Evolutionary conservation across 2,329 filamentous ascomycete species (phyloP).

Genomic region (Coleophoma crateriformis): DNA sequence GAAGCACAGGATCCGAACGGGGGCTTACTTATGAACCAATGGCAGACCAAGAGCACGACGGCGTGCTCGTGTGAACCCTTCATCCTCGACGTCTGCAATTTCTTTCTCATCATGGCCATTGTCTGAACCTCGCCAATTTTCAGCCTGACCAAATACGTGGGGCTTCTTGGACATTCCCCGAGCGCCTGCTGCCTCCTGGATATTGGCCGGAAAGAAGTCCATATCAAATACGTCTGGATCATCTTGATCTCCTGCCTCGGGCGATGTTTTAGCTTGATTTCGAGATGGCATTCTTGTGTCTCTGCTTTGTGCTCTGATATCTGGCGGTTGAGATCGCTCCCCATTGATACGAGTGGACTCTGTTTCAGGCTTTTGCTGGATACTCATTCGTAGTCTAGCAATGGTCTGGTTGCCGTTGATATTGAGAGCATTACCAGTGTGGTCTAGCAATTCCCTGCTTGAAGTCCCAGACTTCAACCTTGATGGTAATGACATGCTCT

Average conservation of each 20-base stretch:
- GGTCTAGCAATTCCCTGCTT: constrained; percentile 45
- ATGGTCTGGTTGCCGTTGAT: constrained; percentile 75
- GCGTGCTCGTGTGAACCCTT: constrained; percentile 25
- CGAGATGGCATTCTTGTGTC: constrained; percentile 29
- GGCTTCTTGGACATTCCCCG: constrained; percentile 13
- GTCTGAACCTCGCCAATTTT: constrained; percentile 24
- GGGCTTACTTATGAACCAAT: constrained; percentile 25
- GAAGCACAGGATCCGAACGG: background rate
- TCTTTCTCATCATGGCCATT: constrained; percentile 4
- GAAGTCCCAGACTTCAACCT: constrained; percentile 50
- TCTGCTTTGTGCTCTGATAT: constrained; percentile 6
- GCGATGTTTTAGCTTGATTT: constrained; percentile 26
- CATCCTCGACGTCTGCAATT: constrained; percentile 16
- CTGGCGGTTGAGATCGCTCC: constrained; percentile 5
- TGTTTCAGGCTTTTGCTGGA: constrained; percentile 14
- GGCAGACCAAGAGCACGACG: constrained; percentile 24
- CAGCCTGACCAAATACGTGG: constrained; percentile 32
- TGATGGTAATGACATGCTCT: constrained; percentile 73
- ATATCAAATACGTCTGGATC: constrained; percentile 28
- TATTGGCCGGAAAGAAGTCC: constrained; percentile 25
- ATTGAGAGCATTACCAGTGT: constrained; percentile 63
- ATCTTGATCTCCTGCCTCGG: constrained; percentile 18
- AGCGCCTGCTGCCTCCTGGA: constrained; percentile 20
- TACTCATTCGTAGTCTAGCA: constrained; percentile 64
- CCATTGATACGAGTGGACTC: constrained; percentile 7